phyloP scores from a whole-genome alignment of 331 rosid species.

The Spiraea crenata region DNA sequence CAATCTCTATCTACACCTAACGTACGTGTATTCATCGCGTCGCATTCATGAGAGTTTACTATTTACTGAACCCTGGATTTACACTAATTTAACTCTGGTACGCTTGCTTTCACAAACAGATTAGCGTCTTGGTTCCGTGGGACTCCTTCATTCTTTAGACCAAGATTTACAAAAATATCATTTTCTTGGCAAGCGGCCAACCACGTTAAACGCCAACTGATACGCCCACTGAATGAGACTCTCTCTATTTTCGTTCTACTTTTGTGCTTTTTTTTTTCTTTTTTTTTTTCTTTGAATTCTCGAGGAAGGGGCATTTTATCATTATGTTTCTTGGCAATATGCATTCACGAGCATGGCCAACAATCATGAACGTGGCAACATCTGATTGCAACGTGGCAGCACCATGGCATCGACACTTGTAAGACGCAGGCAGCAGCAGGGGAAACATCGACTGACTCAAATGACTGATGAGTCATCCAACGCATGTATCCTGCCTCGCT shows the following conservation, averaged over 20 bases:
- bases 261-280: neutral
- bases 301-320: neutral
- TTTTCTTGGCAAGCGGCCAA: too few relatives aligned
- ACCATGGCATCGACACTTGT: neutral
- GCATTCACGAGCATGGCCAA: neutral
- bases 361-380: constrained; percentile 1
- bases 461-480: too few relatives aligned
- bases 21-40: too few relatives aligned
- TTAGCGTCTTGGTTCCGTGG: too few relatives aligned
- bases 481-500: neutral
- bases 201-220: neutral
- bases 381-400: neutral
- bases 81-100: too few relatives aligned
- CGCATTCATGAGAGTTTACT: too few relatives aligned
- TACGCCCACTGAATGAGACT: neutral
- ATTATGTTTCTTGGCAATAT: neutral
- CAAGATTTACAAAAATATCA: too few relatives aligned
- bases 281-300: neutral
- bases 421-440: neutral
- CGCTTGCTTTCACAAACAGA: too few relatives aligned
- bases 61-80: too few relatives aligned
- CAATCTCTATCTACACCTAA: too few relatives aligned
- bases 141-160: too few relatives aligned
- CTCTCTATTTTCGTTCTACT: neutral
- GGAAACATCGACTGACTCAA: neutral